These are phyloP conservation scores for Rhizopogon vesiculosus DNA, from an alignment of 768 basidiomycete genomes.

Conservation along the genomic window DNA sequence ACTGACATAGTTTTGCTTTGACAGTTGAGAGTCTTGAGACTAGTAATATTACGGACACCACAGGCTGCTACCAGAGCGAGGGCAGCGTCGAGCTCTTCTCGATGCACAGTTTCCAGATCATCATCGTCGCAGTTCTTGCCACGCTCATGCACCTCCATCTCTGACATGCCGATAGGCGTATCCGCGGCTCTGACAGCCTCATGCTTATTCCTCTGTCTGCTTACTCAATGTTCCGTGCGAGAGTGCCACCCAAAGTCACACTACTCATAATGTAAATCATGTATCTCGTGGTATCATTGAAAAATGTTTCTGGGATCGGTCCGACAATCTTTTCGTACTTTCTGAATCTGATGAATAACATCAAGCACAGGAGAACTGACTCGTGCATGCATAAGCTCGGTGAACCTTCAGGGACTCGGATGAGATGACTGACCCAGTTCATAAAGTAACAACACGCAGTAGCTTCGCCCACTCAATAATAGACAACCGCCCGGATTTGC, in stretches of 20 bases:
- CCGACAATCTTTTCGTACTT: background rate
- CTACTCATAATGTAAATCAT: background rate
- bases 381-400: background rate
- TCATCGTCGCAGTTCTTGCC: too few species aligned
- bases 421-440: background rate
- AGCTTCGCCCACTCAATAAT: background rate
- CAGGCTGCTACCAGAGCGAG: background rate
- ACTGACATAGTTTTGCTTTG: too few species aligned
- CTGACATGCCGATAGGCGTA: background rate
- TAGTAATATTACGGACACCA: background rate
- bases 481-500: too few species aligned
- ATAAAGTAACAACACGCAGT: background rate
- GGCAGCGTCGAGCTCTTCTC: background rate
- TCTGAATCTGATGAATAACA: background rate
- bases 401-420: background rate
- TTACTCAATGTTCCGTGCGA: too few species aligned
- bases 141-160: too few species aligned
- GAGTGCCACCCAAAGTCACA: too few species aligned
- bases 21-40: background rate
- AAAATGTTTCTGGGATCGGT: background rate
- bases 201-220: background rate
- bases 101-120: too few species aligned
- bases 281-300: background rate
- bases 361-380: background rate
- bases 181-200: background rate